Base-by-base conservation (phyloP, 306 rosid genomes). In the Lupinus albus region DNA sequence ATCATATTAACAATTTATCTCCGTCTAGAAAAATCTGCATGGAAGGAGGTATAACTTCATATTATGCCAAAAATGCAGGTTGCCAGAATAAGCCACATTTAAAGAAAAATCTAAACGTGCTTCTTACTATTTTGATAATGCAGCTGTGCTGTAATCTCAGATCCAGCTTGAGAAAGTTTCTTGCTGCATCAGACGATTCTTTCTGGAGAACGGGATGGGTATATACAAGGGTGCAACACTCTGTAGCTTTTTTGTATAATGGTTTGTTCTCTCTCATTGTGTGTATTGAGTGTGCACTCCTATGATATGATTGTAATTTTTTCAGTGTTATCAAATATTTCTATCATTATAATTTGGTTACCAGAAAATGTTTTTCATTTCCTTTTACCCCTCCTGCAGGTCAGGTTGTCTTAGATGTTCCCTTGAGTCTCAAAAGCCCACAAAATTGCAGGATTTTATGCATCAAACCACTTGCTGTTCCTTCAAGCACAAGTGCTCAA, bases 151-250 rank as follows among this genome's bases (percentile, higher is more conserved):
- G 67, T 78, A 85, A 85, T 65, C 84, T 92, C 10, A 81, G 96
- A 17, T 76, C 88, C 74, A 76, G 72, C 74, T 83, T 92, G 83
- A 78, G 77, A 68, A 87, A 74, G 75, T 96, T 92, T 73, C 75
- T 89, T 52, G 88, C 81, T 48, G 80, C 74, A 8, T 74, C 85
- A 30, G 69, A 74, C 52, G 92, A 87, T 68, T 69, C 92, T 71
- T 84, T 92, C 59, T 92, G 97, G 97, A 85, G 78, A 68, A 82
- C 88, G 15, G 97, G 97, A 76, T 92, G 96, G 97, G 73, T 87
- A 52, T 89, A 83, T 44, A 50, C 83, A 25, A 86, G 96, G 77
- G 85, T 84, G 85, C 85, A 48, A 57, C 83, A 89, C 67, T 83
- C 74, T 66, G 87, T 85, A 66, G 87, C 95, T 47, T 82, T 92